A percentile compares a stretch with the other conserved stretches of the same genome.
These are phyloP conservation scores for Microsporum audouinii DNA, from an alignment of 2,329 filamentous ascomycete genomes.

Conservation along the genomic window DNA sequence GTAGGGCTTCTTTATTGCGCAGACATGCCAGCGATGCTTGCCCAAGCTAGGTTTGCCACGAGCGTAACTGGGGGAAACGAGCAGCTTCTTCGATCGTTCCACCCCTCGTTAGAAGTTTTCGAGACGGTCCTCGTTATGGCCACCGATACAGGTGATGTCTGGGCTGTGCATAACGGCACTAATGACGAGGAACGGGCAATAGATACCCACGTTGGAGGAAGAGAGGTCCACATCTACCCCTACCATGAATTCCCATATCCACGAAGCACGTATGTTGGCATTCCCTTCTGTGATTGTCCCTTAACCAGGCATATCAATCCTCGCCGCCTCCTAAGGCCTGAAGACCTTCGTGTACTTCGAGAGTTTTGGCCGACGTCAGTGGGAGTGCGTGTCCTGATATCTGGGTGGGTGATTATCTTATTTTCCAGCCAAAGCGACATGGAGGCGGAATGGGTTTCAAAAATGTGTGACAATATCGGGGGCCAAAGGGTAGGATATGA, in stretches of 20 bases:
- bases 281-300: too few species aligned
- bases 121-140: not conserved
- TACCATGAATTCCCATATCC: not conserved
- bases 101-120: slow-evolving; percentile 2
- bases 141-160: slow-evolving; percentile 2
- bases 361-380: slow-evolving; percentile 3
- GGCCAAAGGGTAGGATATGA: not conserved
- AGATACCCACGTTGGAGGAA: slow-evolving; percentile 6
- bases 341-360: not conserved
- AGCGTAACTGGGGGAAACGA: slow-evolving; percentile 1
- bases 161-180: not conserved
- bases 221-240: slow-evolving; percentile 6
- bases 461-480: not conserved
- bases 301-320: not conserved
- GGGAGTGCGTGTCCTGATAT: slow-evolving; percentile 4
- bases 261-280: not conserved
- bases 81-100: slow-evolving; percentile 6
- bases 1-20: too few species aligned
- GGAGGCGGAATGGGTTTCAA: not conserved
- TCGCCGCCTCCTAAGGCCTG: not conserved
- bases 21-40: too few species aligned
- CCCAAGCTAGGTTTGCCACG: not conserved
- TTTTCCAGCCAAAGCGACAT: slow-evolving; percentile 2
- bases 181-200: not conserved
- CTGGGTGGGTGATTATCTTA: slow-evolving; percentile 5